A percentile compares a stretch with the other conserved stretches of the same genome.
Evolutionary conservation across 202 grass and related monocot genomes (phyloP).

Genomic region (Bolboschoenoplectus hybrid): DNA sequence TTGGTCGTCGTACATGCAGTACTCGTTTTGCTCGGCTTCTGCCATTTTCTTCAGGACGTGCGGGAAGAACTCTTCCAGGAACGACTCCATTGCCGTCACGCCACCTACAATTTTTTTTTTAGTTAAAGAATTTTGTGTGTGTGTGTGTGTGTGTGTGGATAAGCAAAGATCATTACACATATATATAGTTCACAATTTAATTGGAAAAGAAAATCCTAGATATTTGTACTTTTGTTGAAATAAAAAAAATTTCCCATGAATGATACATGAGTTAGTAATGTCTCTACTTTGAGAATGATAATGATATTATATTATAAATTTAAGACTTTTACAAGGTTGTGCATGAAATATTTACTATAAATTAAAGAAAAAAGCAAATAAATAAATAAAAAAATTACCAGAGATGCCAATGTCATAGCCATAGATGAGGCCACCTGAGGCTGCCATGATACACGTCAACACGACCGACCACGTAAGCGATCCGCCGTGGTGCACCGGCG

Average conservation of each 20-base stretch:
- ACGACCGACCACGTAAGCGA: slow-evolving; percentile 68
- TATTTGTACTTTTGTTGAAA: too few species aligned
- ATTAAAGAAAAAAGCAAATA: background rate
- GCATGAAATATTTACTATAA: background rate
- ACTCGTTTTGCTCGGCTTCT: slow-evolving; percentile 39
- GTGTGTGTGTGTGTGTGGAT: too few species aligned
- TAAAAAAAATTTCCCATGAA: too few species aligned
- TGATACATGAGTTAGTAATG: background rate
- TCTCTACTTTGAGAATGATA: background rate
- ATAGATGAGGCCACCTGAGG: slow-evolving; percentile 92
- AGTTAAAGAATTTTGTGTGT: too few species aligned
- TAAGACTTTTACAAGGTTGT: background rate
- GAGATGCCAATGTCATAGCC: slow-evolving; percentile 99
- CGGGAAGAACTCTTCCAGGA: slow-evolving; percentile 50
- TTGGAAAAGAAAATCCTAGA: too few species aligned
- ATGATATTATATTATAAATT: background rate
- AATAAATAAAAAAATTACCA: slow-evolving; percentile 40
- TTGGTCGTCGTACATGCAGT: slow-evolving; percentile 49
- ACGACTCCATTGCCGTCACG: slow-evolving; percentile 55
- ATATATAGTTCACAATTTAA: too few species aligned
- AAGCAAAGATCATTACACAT: too few species aligned
- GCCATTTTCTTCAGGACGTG: slow-evolving; percentile 45
- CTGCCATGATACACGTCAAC: slow-evolving; percentile 80
- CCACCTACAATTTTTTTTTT: slow-evolving; percentile 39
- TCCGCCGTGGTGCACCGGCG: slow-evolving; percentile 48